Evolutionary conservation across 306 rosid species (phyloP), one percentile per base, ranked within the genome.

Genomic region (Spatholobus suberectus): DNA sequence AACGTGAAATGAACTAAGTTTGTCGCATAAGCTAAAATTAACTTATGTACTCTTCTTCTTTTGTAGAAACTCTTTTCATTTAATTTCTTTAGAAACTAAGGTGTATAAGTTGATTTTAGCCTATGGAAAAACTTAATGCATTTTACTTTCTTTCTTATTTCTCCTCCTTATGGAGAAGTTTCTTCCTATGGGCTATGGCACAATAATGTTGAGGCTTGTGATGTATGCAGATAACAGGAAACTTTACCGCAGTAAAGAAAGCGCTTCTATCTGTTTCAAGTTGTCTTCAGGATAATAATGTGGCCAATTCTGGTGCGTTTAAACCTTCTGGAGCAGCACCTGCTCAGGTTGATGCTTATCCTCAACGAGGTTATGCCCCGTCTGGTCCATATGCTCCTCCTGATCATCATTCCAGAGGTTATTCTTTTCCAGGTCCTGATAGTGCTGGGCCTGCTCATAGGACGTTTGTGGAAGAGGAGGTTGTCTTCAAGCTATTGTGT

Each of bases 401-500:
- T 61, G 95, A 89, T 77, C 85, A 85, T 85, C 88, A 88, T 81
- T 79, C 90, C 8, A 84, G 95, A 79, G 88, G 90, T 78, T 90
- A 86, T 85, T 88, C 86, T 75, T 82, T 85, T 83, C 82, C 90
- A 6, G 92, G 94, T 77, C 87, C 90, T 59, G 94, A 91, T 68
- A 80, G 82, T 59, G 59, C 74, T 69, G 91, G 90, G 43, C 78
- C 87, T 62, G 79, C 87, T 75, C 94, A 88, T 59, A 90, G 91
- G 69, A 84, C 84, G 89, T 81, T 85, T 78, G 66, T 87, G 73
- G 98, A 92, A 90, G 96, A 94, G 72, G 98, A 94, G 58, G 87
- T 94, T 79, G 92, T 92, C 83, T 94, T 91, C 79, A 94, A 90
- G 89, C 77, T 94, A 70, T 82, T 91, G 47, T 94, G 98, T 81